Percentiles rank a stretch among this genome's conserved stretches.
These are phyloP conservation scores for Dictyostelium capitatum DNA, from an alignment of 78 protist species.

Conservation along the genomic window DNA sequence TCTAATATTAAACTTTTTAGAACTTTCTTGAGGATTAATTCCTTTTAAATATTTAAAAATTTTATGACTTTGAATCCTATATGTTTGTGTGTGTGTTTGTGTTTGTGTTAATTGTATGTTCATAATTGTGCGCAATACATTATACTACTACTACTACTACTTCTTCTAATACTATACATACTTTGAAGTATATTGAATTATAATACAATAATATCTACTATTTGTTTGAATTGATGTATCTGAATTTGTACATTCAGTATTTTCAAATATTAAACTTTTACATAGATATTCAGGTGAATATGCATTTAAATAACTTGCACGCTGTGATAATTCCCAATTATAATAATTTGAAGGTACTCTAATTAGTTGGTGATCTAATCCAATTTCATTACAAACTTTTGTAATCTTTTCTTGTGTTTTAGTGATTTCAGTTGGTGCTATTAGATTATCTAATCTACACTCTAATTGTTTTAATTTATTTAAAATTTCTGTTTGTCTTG, in stretches of 20 bases:
- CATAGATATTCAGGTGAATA: conserved; percentile 55
- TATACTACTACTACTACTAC: neutral
- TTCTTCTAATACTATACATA: too few relatives aligned
- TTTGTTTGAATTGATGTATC: conserved; percentile 37
- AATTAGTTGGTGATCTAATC: conserved; percentile 17
- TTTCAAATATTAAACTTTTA: conserved; percentile 72
- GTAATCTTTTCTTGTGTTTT: conserved; percentile 25
- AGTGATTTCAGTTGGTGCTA: conserved; percentile 2
- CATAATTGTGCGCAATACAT: too few relatives aligned
- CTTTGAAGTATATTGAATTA: conserved; percentile 77
- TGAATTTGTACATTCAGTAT: conserved; percentile 59
- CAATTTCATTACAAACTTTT: neutral
- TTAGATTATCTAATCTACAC: conserved; percentile 10
- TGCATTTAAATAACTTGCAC: conserved; percentile 53
- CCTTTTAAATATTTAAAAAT: conserved; percentile 56
- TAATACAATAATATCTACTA: conserved; percentile 73
- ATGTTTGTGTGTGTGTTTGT: too few relatives aligned
- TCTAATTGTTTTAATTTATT: neutral
- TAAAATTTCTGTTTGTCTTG: conserved; percentile 35
- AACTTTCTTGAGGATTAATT: neutral
- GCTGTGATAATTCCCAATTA: conserved; percentile 44
- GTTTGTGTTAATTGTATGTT: too few relatives aligned
- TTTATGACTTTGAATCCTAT: conserved; percentile 67
- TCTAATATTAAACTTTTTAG: conserved; percentile 50
- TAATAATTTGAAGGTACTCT: conserved; percentile 71